Conservation (phyloP, 768 basidiomycete genomes). For the Coprinopsis marcescibilis region DNA sequence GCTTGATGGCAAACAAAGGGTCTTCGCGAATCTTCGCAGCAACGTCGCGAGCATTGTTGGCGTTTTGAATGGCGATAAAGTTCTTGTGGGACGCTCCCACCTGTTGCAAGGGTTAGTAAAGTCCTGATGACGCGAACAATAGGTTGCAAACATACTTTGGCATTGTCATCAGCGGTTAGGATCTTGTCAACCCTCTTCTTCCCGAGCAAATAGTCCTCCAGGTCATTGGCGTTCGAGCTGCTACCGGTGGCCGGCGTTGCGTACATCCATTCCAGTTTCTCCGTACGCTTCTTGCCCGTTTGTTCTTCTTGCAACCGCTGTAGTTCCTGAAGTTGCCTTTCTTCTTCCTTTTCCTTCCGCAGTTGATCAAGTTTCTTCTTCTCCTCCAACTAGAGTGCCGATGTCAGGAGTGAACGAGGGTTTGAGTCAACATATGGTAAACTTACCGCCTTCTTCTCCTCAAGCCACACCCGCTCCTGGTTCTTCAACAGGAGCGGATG, state of each 20-base stretch:
- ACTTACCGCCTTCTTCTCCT: slow-evolving; percentile 93
- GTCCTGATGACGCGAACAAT: not conserved
- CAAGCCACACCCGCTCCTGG: slow-evolving; percentile 99
- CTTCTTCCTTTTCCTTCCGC: slow-evolving; percentile 96
- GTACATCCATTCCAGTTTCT: slow-evolving; percentile 99
- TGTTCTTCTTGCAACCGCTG: slow-evolving; percentile 93
- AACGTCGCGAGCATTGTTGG: slow-evolving; percentile 83
- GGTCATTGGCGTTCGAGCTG: slow-evolving; percentile 78
- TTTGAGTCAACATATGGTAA: not conserved
- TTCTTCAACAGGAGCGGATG: slow-evolving; percentile 97
- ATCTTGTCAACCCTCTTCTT: slow-evolving; percentile 98
- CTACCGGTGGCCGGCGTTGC: slow-evolving; percentile 93
- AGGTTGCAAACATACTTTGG: slow-evolving; percentile 48
- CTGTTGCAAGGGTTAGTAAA: slow-evolving; percentile 33
- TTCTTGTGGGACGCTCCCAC: slow-evolving; percentile 84
- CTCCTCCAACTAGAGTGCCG: slow-evolving; percentile 72
- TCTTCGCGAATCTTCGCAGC: slow-evolving; percentile 96
- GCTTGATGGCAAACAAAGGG: slow-evolving; percentile 94
- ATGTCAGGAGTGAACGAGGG: slow-evolving; percentile 12
- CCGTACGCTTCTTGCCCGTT: slow-evolving; percentile 89
- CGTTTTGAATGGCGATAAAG: slow-evolving; percentile 93
- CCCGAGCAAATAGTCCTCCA: slow-evolving; percentile 95
- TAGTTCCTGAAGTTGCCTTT: slow-evolving; percentile 92
- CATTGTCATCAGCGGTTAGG: slow-evolving; percentile 85
- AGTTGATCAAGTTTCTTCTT: slow-evolving; percentile 98